These are phyloP conservation scores for Ilyonectria mors-panacis DNA, from an alignment of 2,329 filamentous ascomycete genomes.

Conservation along the genomic window DNA sequence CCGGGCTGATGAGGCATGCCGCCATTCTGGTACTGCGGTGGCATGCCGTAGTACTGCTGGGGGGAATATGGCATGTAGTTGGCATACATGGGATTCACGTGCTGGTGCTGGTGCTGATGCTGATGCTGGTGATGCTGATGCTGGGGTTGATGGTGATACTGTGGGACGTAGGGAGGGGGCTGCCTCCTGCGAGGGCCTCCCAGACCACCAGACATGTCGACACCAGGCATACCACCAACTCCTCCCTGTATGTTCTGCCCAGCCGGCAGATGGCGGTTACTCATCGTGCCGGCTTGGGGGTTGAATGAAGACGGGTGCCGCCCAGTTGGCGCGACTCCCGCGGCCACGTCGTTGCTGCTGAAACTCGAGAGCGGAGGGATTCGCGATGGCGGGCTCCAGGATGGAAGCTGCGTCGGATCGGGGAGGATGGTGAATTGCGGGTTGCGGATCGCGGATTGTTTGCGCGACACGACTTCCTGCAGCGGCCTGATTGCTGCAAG, in stretches of 20 bases:
- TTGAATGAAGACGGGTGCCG: slow-evolving; percentile 52
- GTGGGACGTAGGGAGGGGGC: slow-evolving; percentile 56
- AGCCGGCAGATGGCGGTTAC: slow-evolving; percentile 82
- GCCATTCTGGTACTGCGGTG: slow-evolving; percentile 56
- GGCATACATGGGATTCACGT: slow-evolving; percentile 65
- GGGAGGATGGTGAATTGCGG: slow-evolving; percentile 17
- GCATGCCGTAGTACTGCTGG: slow-evolving; percentile 66
- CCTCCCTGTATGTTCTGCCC: slow-evolving; percentile 74
- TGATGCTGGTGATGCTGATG: slow-evolving; percentile 50
- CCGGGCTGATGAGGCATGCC: slow-evolving; percentile 60
- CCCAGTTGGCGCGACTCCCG: slow-evolving; percentile 54
- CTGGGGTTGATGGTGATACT: slow-evolving; percentile 58
- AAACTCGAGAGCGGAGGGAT: slow-evolving; percentile 31
- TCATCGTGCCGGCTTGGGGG: slow-evolving; percentile 82
- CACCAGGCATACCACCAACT: slow-evolving; percentile 52
- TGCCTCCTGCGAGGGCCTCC: slow-evolving; percentile 57
- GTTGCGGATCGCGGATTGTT: slow-evolving; percentile 21
- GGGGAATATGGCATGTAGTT: slow-evolving; percentile 66
- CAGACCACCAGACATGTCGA: slow-evolving; percentile 54
- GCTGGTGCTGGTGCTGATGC: slow-evolving; percentile 55
- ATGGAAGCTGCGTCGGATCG: slow-evolving; percentile 40
- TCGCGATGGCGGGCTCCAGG: slow-evolving; percentile 35
- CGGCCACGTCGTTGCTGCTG: slow-evolving; percentile 39
- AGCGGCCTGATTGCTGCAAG: slow-evolving; percentile 36
- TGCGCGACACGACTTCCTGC: slow-evolving; percentile 46